Evolutionary conservation across 208 protist genomes (phyloP), one percentile per base, ranked within the genome.

Genomic region (Angomonas deanei): DNA sequence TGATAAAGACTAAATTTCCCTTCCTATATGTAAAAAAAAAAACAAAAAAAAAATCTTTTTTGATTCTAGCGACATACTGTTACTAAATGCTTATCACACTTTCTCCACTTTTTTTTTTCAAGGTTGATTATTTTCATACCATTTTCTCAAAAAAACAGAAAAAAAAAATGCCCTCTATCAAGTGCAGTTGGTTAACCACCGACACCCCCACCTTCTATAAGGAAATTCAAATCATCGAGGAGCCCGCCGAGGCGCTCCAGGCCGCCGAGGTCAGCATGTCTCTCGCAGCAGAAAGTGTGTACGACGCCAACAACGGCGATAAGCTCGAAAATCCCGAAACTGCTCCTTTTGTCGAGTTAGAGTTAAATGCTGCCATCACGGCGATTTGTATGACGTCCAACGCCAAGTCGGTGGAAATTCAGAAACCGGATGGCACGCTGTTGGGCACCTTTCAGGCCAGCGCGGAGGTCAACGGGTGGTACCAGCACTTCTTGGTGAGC

Each of bases 341-440:
- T 5, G 47, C 47, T 5, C 47, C 47, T 15, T 28, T n/a, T 15
- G 8, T 53, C 5, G 8, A 26, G 8, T 6, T 53, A n/a, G 47
- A 53, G 47, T 8, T 24, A 6, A n/a, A 6, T n/a, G 11, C 47
- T 6, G n/a, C 47, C 27, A 31, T 78, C 17, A 11, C 53, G 5
- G 67, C 68, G 30, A 10, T 82, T 17, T 74, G 60, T 28, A 55
- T 82, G 32, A 56, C 68, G 27, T 64, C 67, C n/a, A 66, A 70
- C 38, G 66, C 66, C 8, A 55, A 58, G 6, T 0, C 63, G 42
- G 52, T 70, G 23, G 66, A 70, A 26, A 52, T 70, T 3, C 66
- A 70, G n/a, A 26, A 61, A 13, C 23, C 50, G 1, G 30, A 8
- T 15, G 61, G 5, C 0, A 32, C 61, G 15, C 47, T 50, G 48